Percentiles rank a stretch among this genome's conserved stretches.
These are phyloP conservation scores for Xylaria cubensis DNA, from an alignment of 495 filamentous ascomycete species.

Conservation along the genomic window DNA sequence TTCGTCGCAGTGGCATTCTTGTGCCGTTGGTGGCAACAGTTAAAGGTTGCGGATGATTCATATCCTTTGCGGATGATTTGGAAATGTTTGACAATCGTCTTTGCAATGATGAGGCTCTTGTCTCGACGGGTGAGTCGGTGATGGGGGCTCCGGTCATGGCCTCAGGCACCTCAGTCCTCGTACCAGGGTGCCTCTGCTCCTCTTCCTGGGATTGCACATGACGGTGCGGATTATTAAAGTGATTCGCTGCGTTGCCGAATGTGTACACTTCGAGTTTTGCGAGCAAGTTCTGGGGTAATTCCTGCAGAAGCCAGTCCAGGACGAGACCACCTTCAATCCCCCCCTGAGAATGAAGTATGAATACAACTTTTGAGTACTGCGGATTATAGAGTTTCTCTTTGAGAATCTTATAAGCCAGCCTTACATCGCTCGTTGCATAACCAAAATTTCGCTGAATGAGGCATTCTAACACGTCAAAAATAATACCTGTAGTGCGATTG, in stretches of 20 bases:
- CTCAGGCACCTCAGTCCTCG: conserved; percentile 23
- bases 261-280: conserved; percentile 82
- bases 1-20: conserved; percentile 19
- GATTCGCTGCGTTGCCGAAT: conserved; percentile 84
- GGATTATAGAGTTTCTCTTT: conserved; percentile 65
- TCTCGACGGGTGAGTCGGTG: conserved; percentile 35
- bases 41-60: conserved; percentile 16
- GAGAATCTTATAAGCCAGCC: conserved; percentile 62
- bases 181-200: conserved; percentile 33
- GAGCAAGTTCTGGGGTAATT: conserved; percentile 71
- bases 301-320: conserved; percentile 79
- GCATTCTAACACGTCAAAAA: conserved; percentile 79
- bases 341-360: conserved; percentile 84
- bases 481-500: conserved; percentile 74
- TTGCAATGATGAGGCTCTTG: conserved; percentile 25
- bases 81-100: conserved; percentile 30
- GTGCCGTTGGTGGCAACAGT: conserved; percentile 24
- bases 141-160: conserved; percentile 32
- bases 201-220: conserved; percentile 40
- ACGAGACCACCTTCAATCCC: conserved; percentile 77
- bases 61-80: conserved; percentile 21
- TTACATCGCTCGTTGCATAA: conserved; percentile 74
- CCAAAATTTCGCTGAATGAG: conserved; percentile 77
- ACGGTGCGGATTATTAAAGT: conserved; percentile 82
- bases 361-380: conserved; percentile 71